These are phyloP conservation scores for Cutaneotrichosporon dermatis DNA, from an alignment of 1,284 basidiomycete genomes.

Conservation along the genomic window DNA sequence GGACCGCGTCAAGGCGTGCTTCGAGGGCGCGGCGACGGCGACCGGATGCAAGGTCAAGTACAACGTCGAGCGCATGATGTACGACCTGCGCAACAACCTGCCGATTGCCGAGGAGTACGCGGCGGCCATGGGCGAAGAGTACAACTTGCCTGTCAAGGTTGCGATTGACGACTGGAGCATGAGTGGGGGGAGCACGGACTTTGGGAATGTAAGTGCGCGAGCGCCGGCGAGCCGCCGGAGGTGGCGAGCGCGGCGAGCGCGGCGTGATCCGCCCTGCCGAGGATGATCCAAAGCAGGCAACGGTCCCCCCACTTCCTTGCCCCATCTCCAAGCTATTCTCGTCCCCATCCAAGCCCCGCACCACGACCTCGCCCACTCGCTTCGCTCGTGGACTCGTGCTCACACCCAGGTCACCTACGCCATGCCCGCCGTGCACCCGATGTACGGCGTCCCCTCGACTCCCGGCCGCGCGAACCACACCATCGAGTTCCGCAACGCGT, in stretches of 20 bases:
- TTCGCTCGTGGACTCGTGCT: background rate
- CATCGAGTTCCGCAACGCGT: constrained; percentile 22
- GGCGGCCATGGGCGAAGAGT: constrained; percentile 6
- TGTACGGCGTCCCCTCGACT: constrained; percentile 18
- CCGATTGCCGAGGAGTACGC: constrained; percentile 18
- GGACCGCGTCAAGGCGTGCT: constrained; percentile 58
- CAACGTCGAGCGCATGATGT: constrained; percentile 49
- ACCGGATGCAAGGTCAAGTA: constrained; percentile 63
- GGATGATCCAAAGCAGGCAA: too few relatives aligned
- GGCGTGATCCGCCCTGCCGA: too few relatives aligned
- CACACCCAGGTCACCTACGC: constrained; percentile 15
- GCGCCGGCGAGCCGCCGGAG: too few relatives aligned
- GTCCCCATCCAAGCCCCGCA: too few relatives aligned
- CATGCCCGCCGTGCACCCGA: constrained; percentile 25
- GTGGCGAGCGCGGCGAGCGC: too few relatives aligned
- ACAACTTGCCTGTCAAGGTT: constrained; percentile 1
- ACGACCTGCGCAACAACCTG: constrained; percentile 53
- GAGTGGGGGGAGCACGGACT: constrained; percentile 15
- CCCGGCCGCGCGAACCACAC: constrained; percentile 30
- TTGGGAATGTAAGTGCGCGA: constrained; percentile 14
- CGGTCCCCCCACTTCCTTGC: too few relatives aligned
- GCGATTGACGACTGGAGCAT: constrained; percentile 7
- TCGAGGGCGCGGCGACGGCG: constrained; percentile 62
- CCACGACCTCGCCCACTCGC: too few relatives aligned
- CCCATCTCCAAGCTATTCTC: too few relatives aligned